Percentiles rank a stretch among this genome's conserved stretches.
Conservation (phyloP, 2,329 filamentous ascomycete species). For the Stromatinia cepivora region DNA sequence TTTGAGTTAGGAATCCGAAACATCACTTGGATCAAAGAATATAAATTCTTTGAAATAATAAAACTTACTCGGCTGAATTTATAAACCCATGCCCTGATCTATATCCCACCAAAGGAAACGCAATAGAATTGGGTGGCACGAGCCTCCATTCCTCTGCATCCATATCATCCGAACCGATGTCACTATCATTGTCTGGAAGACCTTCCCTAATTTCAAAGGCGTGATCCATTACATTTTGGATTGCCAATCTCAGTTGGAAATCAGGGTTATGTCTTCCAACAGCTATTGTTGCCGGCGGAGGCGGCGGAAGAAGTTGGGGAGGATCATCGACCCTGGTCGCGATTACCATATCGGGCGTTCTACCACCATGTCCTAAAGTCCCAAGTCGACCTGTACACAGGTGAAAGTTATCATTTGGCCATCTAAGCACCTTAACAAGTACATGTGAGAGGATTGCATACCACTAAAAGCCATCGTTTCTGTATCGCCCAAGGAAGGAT, state of each 20-base stretch:
- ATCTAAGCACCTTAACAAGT: not conserved
- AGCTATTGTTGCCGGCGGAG: not conserved
- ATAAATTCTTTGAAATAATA: not conserved
- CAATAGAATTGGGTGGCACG: not conserved
- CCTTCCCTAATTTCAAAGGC: not conserved
- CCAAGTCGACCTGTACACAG: not conserved
- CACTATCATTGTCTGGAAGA: not conserved
- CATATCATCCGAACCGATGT: not conserved
- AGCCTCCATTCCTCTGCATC: not conserved
- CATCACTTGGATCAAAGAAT: not conserved
- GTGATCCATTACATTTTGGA: not conserved
- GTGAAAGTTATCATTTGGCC: not conserved
- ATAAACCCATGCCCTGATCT: not conserved
- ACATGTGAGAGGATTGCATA: not conserved
- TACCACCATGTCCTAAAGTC: not conserved
- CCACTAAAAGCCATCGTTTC: not conserved
- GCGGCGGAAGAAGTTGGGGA: not conserved
- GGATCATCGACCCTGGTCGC: not conserved
- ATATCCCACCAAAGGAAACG: not conserved
- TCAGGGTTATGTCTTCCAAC: not conserved
- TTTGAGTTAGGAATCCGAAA: no score
- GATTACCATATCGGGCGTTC: not conserved
- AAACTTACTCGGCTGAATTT: constrained; percentile 2
- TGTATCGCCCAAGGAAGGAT: not conserved
- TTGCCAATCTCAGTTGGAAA: not conserved